Conservation (phyloP, 169 alveolate species). For the Plasmodium ovale region DNA sequence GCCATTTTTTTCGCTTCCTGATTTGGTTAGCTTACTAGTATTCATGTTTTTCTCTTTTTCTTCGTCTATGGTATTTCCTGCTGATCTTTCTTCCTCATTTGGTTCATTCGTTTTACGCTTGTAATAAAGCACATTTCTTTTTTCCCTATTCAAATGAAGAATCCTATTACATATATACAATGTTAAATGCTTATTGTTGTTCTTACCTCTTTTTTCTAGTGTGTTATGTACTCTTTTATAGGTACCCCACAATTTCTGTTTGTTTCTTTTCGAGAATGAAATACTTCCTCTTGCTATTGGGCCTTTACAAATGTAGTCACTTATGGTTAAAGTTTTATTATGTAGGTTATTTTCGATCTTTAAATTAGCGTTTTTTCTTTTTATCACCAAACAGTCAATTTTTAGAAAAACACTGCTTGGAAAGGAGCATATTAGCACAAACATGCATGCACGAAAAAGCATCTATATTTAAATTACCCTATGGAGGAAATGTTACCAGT, state of each 20-base stretch:
- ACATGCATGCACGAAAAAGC: background rate
- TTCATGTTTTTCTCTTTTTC: conserved; percentile 9
- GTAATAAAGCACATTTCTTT: conserved; percentile 12
- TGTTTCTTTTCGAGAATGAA: too few relatives aligned
- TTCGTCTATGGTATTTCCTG: conserved; percentile 3
- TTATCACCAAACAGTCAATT: background rate
- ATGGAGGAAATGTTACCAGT: too few relatives aligned
- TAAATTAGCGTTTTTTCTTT: background rate
- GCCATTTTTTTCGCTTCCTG: background rate
- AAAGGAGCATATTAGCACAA: background rate
- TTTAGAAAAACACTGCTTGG: background rate
- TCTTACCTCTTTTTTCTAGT: background rate
- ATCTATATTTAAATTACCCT: too few relatives aligned
- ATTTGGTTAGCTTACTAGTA: background rate
- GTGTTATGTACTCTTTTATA: background rate
- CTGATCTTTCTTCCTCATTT: background rate
- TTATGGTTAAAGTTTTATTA: background rate
- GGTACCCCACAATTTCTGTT: background rate
- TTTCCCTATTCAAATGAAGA: background rate
- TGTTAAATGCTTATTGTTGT: background rate
- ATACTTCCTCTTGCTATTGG: background rate
- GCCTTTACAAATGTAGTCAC: background rate
- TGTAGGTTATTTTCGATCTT: background rate
- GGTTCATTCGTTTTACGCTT: background rate
- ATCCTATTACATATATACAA: background rate